Percentiles rank a stretch among this genome's conserved stretches.
These are phyloP conservation scores for Salmacisia buchloeana DNA, from an alignment of 1,284 basidiomycete species.

Conservation along the genomic window DNA sequence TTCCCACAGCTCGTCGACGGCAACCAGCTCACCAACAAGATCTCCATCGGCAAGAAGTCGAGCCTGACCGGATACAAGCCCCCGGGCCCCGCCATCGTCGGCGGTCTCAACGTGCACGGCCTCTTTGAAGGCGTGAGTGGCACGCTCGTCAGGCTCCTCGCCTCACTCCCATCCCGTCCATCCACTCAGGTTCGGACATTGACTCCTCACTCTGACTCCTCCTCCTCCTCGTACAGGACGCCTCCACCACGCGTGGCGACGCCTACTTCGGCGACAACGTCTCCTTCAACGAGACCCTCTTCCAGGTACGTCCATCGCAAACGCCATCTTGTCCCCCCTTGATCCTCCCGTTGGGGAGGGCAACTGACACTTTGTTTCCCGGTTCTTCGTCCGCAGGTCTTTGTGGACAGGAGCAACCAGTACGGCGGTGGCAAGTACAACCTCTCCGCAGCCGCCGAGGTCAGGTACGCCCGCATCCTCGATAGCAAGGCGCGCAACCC, in stretches of 20 bases:
- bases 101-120: conserved; percentile 17
- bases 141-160: no score
- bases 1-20: conserved; percentile 17
- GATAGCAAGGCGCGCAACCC: conserved; percentile 8
- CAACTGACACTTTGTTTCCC: no score
- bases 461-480: neutral
- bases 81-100: conserved; percentile 2
- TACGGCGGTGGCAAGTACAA: conserved; percentile 20
- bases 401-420: conserved; percentile 14
- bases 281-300: conserved; percentile 16
- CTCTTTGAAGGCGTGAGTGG: conserved; percentile 17
- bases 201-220: no score
- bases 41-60: conserved; percentile 14
- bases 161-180: no score
- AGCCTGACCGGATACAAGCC: conserved; percentile 9
- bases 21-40: conserved; percentile 14
- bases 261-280: conserved; percentile 17
- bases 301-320: conserved; percentile 17
- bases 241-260: conserved; percentile 17
- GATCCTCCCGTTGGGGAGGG: no score
- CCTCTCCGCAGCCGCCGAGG: conserved; percentile 7
- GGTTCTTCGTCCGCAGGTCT: no score
- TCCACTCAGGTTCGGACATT: no score
- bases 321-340: no score
- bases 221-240: no score